A percentile compares a stretch with the other conserved stretches of the same genome.
These are phyloP conservation scores for Ganoderma lingzhi DNA, from an alignment of 1,284 basidiomycete genomes.

Conservation along the genomic window DNA sequence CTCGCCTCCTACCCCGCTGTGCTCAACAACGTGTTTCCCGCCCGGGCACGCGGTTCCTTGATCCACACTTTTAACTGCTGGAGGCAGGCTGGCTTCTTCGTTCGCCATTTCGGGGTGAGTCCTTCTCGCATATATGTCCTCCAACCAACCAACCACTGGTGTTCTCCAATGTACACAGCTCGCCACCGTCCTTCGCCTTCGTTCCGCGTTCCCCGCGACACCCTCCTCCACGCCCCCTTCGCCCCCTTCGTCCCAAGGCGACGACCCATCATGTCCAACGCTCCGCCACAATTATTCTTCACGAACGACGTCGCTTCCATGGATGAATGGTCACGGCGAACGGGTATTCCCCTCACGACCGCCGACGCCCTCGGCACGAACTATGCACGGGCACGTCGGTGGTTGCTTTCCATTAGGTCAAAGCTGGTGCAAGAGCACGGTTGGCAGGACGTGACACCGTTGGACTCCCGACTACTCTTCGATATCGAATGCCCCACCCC, in stretches of 20 bases:
- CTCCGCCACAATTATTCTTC: constrained; percentile 69
- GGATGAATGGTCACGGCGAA: constrained; percentile 81
- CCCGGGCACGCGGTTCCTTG: constrained; percentile 35
- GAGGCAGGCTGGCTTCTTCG: constrained; percentile 40
- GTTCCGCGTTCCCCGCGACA: constrained; percentile 29
- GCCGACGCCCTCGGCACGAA: constrained; percentile 80
- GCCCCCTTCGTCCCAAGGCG: constrained; percentile 11
- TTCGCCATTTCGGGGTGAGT: constrained; percentile 36
- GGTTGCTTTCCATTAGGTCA: constrained; percentile 67
- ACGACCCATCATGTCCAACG: constrained; percentile 40
- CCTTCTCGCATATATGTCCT: constrained; percentile 35
- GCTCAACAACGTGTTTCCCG: constrained; percentile 37
- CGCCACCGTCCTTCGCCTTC: constrained; percentile 30
- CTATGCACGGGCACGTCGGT: constrained; percentile 80
- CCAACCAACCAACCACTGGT: constrained; percentile 24
- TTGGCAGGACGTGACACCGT: constrained; percentile 67
- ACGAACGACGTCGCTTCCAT: constrained; percentile 79
- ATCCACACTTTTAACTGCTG: constrained; percentile 43
- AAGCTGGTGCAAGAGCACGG: constrained; percentile 71
- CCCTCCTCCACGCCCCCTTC: constrained; percentile 24
- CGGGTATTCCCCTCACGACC: constrained; percentile 79
- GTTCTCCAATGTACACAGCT: constrained; percentile 33
- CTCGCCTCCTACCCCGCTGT: constrained; percentile 33
- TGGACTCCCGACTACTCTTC: constrained; percentile 77
- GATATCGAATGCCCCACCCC: constrained; percentile 79